phyloP scores from a whole-genome alignment of 1,284 basidiomycete species.

The Pseudozyma sp. region DNA sequence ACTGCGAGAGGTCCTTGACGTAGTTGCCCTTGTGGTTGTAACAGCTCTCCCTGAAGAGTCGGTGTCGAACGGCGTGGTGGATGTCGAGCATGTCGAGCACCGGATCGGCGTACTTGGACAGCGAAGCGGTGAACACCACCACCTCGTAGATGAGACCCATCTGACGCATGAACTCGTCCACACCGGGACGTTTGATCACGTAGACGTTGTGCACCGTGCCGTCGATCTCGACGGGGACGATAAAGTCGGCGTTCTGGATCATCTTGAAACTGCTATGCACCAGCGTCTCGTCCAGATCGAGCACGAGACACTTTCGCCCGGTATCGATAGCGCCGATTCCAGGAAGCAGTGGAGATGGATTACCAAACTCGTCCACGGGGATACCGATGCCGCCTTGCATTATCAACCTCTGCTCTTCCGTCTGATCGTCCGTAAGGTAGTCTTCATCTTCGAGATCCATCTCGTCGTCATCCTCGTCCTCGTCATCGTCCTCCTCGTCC shows the following conservation, averaged over 20 bases:
- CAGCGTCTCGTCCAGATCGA: slow-evolving; percentile 95
- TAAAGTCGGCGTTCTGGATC: slow-evolving; percentile 81
- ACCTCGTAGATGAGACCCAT: slow-evolving; percentile 99
- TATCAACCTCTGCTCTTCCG: slow-evolving; percentile 83
- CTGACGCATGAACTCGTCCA: slow-evolving; percentile 93
- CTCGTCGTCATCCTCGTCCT: slow-evolving; percentile 67
- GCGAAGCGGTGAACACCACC: slow-evolving; percentile 95
- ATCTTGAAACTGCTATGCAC: slow-evolving; percentile 76
- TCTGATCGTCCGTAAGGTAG: slow-evolving; percentile 72
- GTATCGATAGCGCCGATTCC: slow-evolving; percentile 79
- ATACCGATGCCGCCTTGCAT: slow-evolving; percentile 84
- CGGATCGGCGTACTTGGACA: slow-evolving; percentile 99
- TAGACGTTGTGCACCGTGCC: slow-evolving; percentile 98
- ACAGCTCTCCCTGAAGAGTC: slow-evolving; percentile 96
- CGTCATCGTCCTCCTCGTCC: slow-evolving; percentile 31
- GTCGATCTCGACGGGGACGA: slow-evolving; percentile 99
- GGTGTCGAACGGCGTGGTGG: slow-evolving; percentile 90
- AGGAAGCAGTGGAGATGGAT: slow-evolving; percentile 84
- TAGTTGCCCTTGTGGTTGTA: slow-evolving; percentile 99
- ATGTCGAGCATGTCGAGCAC: slow-evolving; percentile 96
- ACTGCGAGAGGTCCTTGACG: slow-evolving; percentile 97
- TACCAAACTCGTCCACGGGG: slow-evolving; percentile 84
- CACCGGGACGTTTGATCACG: slow-evolving; percentile 97
- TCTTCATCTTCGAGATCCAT: slow-evolving; percentile 70
- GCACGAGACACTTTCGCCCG: slow-evolving; percentile 87